Conservation (phyloP, 2,329 filamentous ascomycete genomes). For the Alternaria brassicicola region DNA sequence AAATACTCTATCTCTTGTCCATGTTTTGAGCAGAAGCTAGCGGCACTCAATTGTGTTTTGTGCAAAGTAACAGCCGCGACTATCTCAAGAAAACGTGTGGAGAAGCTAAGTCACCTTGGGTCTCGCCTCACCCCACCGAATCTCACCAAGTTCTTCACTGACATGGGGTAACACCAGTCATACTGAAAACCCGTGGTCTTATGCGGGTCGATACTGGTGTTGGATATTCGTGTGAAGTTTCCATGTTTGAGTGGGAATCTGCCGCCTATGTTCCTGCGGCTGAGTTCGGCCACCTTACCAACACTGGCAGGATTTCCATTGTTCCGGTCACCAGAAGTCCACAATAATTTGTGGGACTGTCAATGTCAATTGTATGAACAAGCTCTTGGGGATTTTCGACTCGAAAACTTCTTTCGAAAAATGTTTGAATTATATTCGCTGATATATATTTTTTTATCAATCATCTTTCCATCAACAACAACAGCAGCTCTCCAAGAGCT, state of each 20-base stretch:
- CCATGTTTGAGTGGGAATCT: not conserved
- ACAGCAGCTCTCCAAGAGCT: not conserved
- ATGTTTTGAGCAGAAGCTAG: not conserved
- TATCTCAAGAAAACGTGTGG: not conserved
- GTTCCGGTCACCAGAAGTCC: not conserved
- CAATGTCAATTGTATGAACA: not conserved
- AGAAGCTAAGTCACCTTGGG: not conserved
- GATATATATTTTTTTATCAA: rapidly evolving
- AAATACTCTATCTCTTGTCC: not conserved
- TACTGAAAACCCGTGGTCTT: not conserved
- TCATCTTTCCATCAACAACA: not conserved
- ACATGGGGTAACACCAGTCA: not conserved
- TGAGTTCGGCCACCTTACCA: not conserved
- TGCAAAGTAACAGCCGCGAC: not conserved
- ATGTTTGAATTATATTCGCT: too few relatives aligned
- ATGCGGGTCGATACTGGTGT: not conserved
- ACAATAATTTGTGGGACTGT: not conserved
- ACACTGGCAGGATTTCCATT: not conserved
- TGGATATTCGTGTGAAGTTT: not conserved
- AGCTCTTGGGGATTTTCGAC: too few relatives aligned
- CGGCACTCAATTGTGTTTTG: not conserved
- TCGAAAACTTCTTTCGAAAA: too few relatives aligned
- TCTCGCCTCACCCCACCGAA: not conserved
- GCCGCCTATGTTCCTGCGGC: not conserved
- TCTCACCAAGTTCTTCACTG: not conserved